Conservation (phyloP, 2,329 filamentous ascomycete species). For the Apiospora phragmitis region DNA sequence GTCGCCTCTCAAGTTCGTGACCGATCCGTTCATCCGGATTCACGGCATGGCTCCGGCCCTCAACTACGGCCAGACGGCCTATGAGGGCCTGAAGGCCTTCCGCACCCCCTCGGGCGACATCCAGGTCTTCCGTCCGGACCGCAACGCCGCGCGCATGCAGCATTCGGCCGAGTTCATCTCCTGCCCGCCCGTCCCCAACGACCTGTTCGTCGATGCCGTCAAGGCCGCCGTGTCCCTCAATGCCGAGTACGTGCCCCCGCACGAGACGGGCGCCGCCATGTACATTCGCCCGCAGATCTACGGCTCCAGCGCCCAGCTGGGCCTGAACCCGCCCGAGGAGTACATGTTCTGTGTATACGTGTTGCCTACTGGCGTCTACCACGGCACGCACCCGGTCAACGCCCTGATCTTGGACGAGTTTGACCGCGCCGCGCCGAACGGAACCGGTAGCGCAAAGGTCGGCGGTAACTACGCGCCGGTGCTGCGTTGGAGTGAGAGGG, state of each 20-base stretch:
- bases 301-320: conserved; percentile 83
- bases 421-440: conserved; percentile 88
- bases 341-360: conserved; percentile 92
- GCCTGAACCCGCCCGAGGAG: conserved; percentile 83
- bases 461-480: conserved; percentile 97
- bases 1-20: conserved; percentile 75
- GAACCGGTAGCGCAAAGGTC: conserved; percentile 88
- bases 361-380: conserved; percentile 90
- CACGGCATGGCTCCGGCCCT: conserved; percentile 94
- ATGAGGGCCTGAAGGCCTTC: conserved; percentile 98
- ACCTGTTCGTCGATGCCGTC: conserved; percentile 74
- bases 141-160: conserved; percentile 83
- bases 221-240: conserved; percentile 84
- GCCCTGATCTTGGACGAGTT: conserved; percentile 90
- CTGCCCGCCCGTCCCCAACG: conserved; percentile 76
- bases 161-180: conserved; percentile 82
- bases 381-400: conserved; percentile 84
- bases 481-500: conserved; percentile 81
- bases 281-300: conserved; percentile 90
- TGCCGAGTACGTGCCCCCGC: conserved; percentile 86
- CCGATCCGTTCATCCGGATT: conserved; percentile 81
- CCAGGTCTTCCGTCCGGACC: conserved; percentile 82
- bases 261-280: conserved; percentile 85
- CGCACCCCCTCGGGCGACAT: conserved; percentile 73
- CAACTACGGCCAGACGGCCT: conserved; percentile 97